Evolutionary conservation across 2,329 filamentous ascomycete genomes (phyloP).

Genomic region (Zasmidium cellare): DNA sequence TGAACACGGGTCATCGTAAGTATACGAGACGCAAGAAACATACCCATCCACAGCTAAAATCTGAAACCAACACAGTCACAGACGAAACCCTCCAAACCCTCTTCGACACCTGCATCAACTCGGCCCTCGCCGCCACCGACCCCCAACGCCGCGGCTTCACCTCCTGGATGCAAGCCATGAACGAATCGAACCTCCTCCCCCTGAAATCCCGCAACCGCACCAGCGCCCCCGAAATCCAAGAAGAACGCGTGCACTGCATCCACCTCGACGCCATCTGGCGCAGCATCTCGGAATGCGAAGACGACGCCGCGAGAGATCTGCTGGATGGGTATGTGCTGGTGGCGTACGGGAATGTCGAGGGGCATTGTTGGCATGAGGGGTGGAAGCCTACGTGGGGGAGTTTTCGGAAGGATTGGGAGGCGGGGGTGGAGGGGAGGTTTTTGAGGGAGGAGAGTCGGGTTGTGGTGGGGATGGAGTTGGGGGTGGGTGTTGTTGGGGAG

Average conservation of each 20-base stretch:
- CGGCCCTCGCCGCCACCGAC: conserved; percentile 19
- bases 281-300: conserved; percentile 13
- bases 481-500: conserved; percentile 6
- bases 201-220: conserved; percentile 19
- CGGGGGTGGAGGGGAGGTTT: conserved; percentile 4
- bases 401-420: conserved; percentile 12
- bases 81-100: conserved; percentile 17
- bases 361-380: conserved; percentile 8
- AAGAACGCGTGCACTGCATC: conserved; percentile 23
- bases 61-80: background rate
- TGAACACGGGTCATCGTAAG: conserved; percentile 8
- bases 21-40: no score
- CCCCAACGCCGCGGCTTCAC: conserved; percentile 16
- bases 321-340: conserved; percentile 10
- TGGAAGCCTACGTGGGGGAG: conserved; percentile 10
- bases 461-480: conserved; percentile 14
- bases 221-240: conserved; percentile 10
- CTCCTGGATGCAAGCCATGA: conserved; percentile 23
- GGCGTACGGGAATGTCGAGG: conserved; percentile 10
- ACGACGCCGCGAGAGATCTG: conserved; percentile 6
- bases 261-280: conserved; percentile 19
- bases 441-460: conserved; percentile 7
- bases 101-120: conserved; percentile 18
- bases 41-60: conserved; percentile 12
- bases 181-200: conserved; percentile 21